A percentile compares a stretch with the other conserved stretches of the same genome.
These are phyloP conservation scores for Jatropha multifida DNA, from an alignment of 441 rosid genomes.

Conservation along the genomic window DNA sequence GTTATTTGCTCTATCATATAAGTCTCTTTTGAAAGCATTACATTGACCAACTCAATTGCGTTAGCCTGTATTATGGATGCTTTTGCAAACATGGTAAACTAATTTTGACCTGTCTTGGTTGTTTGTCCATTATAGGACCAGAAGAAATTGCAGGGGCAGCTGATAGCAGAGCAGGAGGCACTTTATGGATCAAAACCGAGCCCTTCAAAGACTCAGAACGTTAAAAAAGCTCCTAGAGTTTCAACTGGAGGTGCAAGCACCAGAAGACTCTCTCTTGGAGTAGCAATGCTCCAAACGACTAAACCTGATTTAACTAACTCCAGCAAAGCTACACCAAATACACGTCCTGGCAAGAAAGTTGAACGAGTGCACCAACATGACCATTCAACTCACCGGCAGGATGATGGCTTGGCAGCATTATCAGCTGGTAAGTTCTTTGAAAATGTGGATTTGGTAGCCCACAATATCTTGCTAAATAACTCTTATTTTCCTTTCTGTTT, in stretches of 20 bases:
- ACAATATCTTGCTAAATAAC: constrained; percentile 14
- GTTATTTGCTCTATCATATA: not conserved
- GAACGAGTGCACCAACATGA: constrained; percentile 45
- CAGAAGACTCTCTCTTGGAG: constrained; percentile 69
- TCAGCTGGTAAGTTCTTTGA: constrained; percentile 56
- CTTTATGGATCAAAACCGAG: constrained; percentile 85
- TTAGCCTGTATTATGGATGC: too few species aligned
- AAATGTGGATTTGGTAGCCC: constrained; percentile 9
- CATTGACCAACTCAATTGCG: too few species aligned
- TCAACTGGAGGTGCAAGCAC: constrained; percentile 65
- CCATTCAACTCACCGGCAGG: constrained; percentile 36
- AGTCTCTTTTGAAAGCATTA: not conserved
- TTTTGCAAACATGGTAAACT: constrained; percentile 10
- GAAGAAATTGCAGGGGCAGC: constrained; percentile 88
- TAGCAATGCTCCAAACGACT: constrained; percentile 65
- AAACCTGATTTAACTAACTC: constrained; percentile 35
- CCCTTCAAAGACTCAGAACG: constrained; percentile 62
- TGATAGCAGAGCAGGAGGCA: constrained; percentile 83
- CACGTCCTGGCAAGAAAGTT: constrained; percentile 50
- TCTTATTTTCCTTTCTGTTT: constrained; percentile 2
- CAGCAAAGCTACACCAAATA: constrained; percentile 33
- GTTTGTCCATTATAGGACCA: constrained; percentile 48
- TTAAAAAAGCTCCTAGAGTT: constrained; percentile 60
- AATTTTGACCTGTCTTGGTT: constrained; percentile 7
- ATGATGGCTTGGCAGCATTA: constrained; percentile 44